A percentile compares a stretch with the other conserved stretches of the same genome.
Evolutionary conservation across 1,284 basidiomycete species (phyloP).

Genomic region (Cutaneotrichosporon curvatum): DNA sequence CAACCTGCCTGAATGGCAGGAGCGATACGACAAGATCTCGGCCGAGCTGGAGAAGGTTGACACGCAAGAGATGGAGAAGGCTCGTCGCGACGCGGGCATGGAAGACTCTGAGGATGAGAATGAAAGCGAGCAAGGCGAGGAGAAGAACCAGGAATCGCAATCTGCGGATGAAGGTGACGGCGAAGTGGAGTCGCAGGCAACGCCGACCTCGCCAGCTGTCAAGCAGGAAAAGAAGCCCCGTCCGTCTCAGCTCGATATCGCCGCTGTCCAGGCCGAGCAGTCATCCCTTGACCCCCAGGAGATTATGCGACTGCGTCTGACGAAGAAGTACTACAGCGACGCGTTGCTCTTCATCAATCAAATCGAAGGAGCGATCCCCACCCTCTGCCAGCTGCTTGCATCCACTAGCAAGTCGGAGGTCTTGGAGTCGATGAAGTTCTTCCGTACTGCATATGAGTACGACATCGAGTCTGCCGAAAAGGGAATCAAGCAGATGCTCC

Average conservation of each 20-base stretch:
- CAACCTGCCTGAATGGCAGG: constrained; percentile 65
- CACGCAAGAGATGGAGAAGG: constrained; percentile 50
- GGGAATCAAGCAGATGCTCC: constrained; percentile 86
- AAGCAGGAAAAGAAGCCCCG: constrained; percentile 51
- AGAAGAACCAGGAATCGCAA: constrained; percentile 2
- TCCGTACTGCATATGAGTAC: constrained; percentile 77
- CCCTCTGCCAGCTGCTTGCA: constrained; percentile 69
- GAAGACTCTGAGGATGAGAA: constrained; percentile 51
- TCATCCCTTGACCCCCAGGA: constrained; percentile 58
- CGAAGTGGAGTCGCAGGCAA: background rate
- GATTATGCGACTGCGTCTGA: constrained; percentile 64
- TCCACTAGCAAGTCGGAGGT: constrained; percentile 91
- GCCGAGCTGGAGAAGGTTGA: constrained; percentile 57
- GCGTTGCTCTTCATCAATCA: constrained; percentile 78
- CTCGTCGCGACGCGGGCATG: constrained; percentile 40
- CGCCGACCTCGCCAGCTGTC: constrained; percentile 19
- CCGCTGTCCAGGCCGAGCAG: constrained; percentile 57
- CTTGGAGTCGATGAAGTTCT: constrained; percentile 92
- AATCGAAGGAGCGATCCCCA: constrained; percentile 70
- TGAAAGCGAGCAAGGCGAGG: constrained; percentile 23
- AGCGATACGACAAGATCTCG: constrained; percentile 54
- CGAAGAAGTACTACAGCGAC: constrained; percentile 81
- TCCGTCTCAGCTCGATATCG: constrained; percentile 57
- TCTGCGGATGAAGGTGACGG: constrained; percentile 23
- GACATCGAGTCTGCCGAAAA: constrained; percentile 70